These are phyloP conservation scores for Colletotrichum lupini DNA, from an alignment of 2,329 filamentous ascomycete genomes.

Conservation along the genomic window DNA sequence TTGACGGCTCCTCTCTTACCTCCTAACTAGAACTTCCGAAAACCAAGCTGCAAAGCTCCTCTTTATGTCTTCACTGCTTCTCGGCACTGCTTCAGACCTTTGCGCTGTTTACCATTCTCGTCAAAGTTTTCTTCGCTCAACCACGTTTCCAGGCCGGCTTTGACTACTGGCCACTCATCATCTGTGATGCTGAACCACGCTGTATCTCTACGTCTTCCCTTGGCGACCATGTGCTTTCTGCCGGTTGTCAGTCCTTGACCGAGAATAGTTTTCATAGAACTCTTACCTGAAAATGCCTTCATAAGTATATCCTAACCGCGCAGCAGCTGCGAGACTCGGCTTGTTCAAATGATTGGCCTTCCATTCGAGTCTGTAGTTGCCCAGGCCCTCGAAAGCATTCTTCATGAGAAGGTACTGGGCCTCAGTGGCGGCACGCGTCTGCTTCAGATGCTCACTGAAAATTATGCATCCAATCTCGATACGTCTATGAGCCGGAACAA, in stretches of 20 bases:
- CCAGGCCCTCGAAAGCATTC: slow-evolving; percentile 63
- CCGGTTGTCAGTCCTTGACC: neutral
- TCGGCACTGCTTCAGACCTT: slow-evolving; percentile 52
- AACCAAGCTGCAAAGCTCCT: neutral
- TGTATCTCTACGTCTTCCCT: slow-evolving; percentile 67
- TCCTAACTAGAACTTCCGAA: fast-evolving
- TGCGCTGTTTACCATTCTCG: slow-evolving; percentile 60
- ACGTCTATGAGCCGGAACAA: slow-evolving; percentile 57
- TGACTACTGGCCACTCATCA: slow-evolving; percentile 65
- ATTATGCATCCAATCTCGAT: slow-evolving; percentile 70
- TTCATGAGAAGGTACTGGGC: slow-evolving; percentile 65
- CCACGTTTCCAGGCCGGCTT: slow-evolving; percentile 64
- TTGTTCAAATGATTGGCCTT: slow-evolving; percentile 70
- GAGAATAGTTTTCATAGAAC: neutral
- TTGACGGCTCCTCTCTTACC: too few species aligned
- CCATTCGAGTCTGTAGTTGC: slow-evolving; percentile 71
- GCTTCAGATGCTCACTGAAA: slow-evolving; percentile 60
- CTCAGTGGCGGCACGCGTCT: slow-evolving; percentile 68
- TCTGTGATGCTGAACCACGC: slow-evolving; percentile 70
- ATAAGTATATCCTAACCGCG: slow-evolving; percentile 66
- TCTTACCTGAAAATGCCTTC: slow-evolving; percentile 67
- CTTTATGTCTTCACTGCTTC: neutral
- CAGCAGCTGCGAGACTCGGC: slow-evolving; percentile 64
- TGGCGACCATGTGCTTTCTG: slow-evolving; percentile 68
- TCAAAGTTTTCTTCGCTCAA: slow-evolving; percentile 66